phyloP scores from a whole-genome alignment of 2,329 filamentous ascomycete genomes.

The Xylaria sp. region DNA sequence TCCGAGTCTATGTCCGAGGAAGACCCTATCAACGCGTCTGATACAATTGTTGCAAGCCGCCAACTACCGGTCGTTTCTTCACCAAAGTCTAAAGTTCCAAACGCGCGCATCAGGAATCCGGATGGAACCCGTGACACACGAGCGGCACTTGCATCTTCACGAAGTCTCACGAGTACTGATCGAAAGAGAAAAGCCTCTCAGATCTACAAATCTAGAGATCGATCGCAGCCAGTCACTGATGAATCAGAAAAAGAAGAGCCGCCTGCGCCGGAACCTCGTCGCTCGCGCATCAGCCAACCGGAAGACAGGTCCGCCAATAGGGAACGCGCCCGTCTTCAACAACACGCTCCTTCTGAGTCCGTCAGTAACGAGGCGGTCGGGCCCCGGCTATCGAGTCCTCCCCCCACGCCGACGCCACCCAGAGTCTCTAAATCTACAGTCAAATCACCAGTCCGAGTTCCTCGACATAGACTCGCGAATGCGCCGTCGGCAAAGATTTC shows the following conservation, averaged over 20 bases:
- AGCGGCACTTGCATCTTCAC: constrained; percentile 25
- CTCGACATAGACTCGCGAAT: constrained; percentile 20
- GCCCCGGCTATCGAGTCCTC: constrained; percentile 48
- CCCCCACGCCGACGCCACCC: constrained; percentile 45
- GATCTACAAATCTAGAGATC: constrained; percentile 44
- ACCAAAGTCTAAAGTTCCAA: constrained; percentile 38
- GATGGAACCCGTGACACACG: constrained; percentile 32
- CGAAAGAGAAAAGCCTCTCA: constrained; percentile 50
- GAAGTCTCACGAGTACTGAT: constrained; percentile 37
- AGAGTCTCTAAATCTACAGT: constrained; percentile 24
- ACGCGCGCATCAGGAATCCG: constrained; percentile 29
- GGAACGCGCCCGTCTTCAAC: constrained; percentile 34
- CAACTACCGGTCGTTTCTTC: constrained; percentile 39
- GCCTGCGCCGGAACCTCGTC: constrained; percentile 39
- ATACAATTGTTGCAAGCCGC: constrained; percentile 38
- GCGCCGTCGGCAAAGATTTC: constrained; percentile 16
- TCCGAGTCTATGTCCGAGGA: constrained; percentile 48
- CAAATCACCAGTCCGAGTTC: constrained; percentile 12
- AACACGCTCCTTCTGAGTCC: constrained; percentile 36
- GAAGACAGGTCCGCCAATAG: constrained; percentile 27
- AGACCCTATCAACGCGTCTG: constrained; percentile 42
- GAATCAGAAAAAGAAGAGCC: constrained; percentile 35
- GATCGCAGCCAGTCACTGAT: constrained; percentile 34
- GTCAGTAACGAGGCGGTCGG: constrained; percentile 42
- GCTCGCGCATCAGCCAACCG: constrained; percentile 41